These are phyloP conservation scores for Dacryopinax primogenitus DNA, from an alignment of 768 basidiomycete species.

Conservation along the genomic window DNA sequence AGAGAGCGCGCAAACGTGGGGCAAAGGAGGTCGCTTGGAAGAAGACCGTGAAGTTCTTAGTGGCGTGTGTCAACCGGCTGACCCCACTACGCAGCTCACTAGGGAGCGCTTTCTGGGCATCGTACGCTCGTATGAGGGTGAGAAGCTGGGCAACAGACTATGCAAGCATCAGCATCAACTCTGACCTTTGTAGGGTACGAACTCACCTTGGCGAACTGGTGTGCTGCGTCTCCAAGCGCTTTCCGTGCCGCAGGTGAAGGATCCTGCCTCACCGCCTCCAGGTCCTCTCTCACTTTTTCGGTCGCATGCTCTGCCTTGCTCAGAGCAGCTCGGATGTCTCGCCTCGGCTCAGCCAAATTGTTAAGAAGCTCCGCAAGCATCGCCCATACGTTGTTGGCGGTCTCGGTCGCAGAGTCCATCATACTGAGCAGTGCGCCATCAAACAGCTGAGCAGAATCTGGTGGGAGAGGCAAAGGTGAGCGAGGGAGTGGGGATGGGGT, in stretches of 20 bases:
- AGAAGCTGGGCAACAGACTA: constrained; percentile 69
- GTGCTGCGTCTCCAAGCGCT: constrained; percentile 61
- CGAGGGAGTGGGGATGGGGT: constrained; percentile 10
- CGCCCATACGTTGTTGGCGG: constrained; percentile 71
- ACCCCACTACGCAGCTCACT: constrained; percentile 53
- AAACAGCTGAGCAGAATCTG: constrained; percentile 48
- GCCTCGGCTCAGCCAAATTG: constrained; percentile 33
- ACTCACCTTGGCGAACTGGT: constrained; percentile 65
- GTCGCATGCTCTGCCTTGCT: constrained; percentile 54
- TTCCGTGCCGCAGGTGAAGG: constrained; percentile 44
- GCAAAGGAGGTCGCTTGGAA: constrained; percentile 76
- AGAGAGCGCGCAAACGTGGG: constrained; percentile 24
- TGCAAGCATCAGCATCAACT: neutral
- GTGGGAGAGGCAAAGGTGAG: constrained; percentile 26
- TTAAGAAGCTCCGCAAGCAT: constrained; percentile 59
- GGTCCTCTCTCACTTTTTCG: constrained; percentile 43
- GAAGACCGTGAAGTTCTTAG: constrained; percentile 77
- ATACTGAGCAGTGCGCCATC: constrained; percentile 70
- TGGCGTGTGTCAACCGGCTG: constrained; percentile 64
- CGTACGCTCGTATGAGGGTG: constrained; percentile 44
- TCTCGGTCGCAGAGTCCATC: constrained; percentile 62
- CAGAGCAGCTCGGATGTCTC: constrained; percentile 42
- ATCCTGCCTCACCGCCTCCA: constrained; percentile 46
- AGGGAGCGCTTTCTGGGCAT: constrained; percentile 43
- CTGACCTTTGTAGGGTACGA: neutral